Conservation (phyloP, 495 filamentous ascomycete genomes). For the Antarctomyces pellizariae region DNA sequence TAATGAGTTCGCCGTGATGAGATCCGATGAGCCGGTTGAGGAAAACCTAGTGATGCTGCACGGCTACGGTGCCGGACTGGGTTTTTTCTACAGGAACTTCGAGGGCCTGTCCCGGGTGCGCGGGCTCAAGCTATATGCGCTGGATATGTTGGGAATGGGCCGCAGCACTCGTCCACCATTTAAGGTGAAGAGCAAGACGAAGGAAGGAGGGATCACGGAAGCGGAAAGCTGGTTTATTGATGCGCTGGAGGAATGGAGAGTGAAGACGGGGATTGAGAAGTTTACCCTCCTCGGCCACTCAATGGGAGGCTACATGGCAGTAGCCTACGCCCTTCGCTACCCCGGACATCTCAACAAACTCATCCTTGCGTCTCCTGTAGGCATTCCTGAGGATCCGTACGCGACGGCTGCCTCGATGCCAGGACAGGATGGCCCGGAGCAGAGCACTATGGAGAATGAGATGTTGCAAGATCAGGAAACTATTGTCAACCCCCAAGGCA, state of each 20-base stretch:
- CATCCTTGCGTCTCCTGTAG: slow-evolving; percentile 81
- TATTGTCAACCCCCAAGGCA: slow-evolving; percentile 16
- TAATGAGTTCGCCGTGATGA: slow-evolving; percentile 83
- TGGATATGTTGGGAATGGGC: slow-evolving; percentile 90
- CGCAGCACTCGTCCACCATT: slow-evolving; percentile 69
- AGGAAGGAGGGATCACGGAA: slow-evolving; percentile 61
- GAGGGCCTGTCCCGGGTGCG: slow-evolving; percentile 52
- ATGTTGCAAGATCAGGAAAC: slow-evolving; percentile 51
- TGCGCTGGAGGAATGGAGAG: slow-evolving; percentile 85
- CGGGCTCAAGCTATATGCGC: slow-evolving; percentile 76
- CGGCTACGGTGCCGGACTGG: slow-evolving; percentile 85
- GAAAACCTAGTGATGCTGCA: slow-evolving; percentile 89
- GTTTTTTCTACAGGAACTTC: slow-evolving; percentile 96
- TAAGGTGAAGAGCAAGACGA: slow-evolving; percentile 57
- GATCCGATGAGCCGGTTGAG: slow-evolving; percentile 48
- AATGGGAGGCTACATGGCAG: slow-evolving; percentile 80
- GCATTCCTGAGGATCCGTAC: slow-evolving; percentile 86
- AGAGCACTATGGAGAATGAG: slow-evolving; percentile 45
- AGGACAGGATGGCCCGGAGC: slow-evolving; percentile 42
- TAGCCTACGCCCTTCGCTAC: slow-evolving; percentile 90
- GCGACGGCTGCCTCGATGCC: slow-evolving; percentile 65
- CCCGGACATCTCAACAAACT: slow-evolving; percentile 85
- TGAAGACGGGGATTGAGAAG: slow-evolving; percentile 65
- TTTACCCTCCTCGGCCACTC: slow-evolving; percentile 89
- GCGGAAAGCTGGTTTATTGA: slow-evolving; percentile 95